Conservation (phyloP, 805 yeast genomes). For the Wickerhamomyces canadensis region DNA sequence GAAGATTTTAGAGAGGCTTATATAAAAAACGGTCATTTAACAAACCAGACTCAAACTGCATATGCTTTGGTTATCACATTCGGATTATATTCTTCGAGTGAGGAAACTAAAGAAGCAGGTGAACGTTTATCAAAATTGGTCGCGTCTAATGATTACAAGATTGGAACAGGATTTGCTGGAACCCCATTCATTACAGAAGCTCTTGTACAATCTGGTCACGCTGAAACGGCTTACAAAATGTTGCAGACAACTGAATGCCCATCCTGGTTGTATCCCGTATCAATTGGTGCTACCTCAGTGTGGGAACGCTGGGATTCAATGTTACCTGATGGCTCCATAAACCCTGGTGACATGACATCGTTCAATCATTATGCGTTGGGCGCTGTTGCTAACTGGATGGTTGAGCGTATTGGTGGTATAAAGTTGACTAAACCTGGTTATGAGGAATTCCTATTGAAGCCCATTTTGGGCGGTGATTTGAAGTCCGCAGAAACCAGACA, state of each 20-base stretch:
- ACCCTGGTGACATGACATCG: constrained; percentile 18
- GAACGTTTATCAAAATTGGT: constrained; percentile 8
- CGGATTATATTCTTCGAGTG: constrained; percentile 5
- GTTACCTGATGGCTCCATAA: constrained; percentile 15
- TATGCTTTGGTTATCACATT: constrained; percentile 12
- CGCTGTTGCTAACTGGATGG: constrained; percentile 17
- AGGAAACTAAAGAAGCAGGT: constrained; percentile 9
- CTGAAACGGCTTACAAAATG: constrained; percentile 13
- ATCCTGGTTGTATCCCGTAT: constrained; percentile 16
- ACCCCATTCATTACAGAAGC: constrained; percentile 17
- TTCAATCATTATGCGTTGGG: constrained; percentile 19
- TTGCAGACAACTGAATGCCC: constrained; percentile 10
- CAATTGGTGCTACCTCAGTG: constrained; percentile 17
- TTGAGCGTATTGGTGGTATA: constrained; percentile 16
- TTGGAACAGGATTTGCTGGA: constrained; percentile 18
- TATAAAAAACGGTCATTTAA: constrained; percentile 8
- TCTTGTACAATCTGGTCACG: constrained; percentile 6
- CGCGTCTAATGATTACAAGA: constrained; percentile 8
- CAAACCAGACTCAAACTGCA: constrained; percentile 13
- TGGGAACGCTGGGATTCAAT: constrained; percentile 19
- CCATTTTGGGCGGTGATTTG: constrained; percentile 13
- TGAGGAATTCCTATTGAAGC: constrained; percentile 9
- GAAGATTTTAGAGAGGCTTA: constrained; percentile 12
- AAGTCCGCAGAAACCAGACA: constrained; percentile 10
- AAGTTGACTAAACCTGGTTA: constrained; percentile 7